phyloP scores from a whole-genome alignment of 2,329 filamentous ascomycete genomes.

The Aspergillus calidoustus region DNA sequence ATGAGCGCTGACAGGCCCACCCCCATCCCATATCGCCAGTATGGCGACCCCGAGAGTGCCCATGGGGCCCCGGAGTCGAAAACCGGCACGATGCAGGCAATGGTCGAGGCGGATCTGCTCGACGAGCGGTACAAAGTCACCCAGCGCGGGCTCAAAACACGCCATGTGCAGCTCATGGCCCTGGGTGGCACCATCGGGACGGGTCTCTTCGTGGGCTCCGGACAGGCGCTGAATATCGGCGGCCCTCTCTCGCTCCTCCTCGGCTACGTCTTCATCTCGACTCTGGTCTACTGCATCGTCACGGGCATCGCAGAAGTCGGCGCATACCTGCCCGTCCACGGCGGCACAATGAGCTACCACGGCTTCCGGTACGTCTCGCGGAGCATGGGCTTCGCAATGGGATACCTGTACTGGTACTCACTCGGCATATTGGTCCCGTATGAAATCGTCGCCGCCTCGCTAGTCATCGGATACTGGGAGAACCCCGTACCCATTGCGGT shows the following conservation, averaged over 20 bases:
- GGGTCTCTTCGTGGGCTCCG: constrained; percentile 60
- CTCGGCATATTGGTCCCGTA: constrained; percentile 54
- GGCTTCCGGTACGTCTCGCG: constrained; percentile 49
- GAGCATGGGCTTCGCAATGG: constrained; percentile 49
- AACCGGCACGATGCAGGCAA: constrained; percentile 31
- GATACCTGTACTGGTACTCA: constrained; percentile 55
- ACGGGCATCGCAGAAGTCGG: constrained; percentile 49
- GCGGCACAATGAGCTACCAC: constrained; percentile 50
- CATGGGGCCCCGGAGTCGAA: constrained; percentile 19
- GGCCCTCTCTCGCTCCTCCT: constrained; percentile 59
- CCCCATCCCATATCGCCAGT: background rate
- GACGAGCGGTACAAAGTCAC: constrained; percentile 47
- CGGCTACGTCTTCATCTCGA: constrained; percentile 56
- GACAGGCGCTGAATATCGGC: constrained; percentile 56
- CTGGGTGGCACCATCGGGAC: constrained; percentile 63
- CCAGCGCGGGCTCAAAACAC: constrained; percentile 47
- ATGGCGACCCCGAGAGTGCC: constrained; percentile 11
- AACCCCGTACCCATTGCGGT: constrained; percentile 49
- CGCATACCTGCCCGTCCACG: constrained; percentile 50
- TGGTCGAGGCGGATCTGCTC: constrained; percentile 46
- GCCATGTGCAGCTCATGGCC: constrained; percentile 54
- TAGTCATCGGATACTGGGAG: constrained; percentile 69
- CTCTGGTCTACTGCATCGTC: constrained; percentile 54
- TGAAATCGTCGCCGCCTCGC: constrained; percentile 68
- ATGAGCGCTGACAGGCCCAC: constrained; percentile 19